phyloP scores from a whole-genome alignment of 2,329 filamentous ascomycete genomes.

The Penicillium sp. region DNA sequence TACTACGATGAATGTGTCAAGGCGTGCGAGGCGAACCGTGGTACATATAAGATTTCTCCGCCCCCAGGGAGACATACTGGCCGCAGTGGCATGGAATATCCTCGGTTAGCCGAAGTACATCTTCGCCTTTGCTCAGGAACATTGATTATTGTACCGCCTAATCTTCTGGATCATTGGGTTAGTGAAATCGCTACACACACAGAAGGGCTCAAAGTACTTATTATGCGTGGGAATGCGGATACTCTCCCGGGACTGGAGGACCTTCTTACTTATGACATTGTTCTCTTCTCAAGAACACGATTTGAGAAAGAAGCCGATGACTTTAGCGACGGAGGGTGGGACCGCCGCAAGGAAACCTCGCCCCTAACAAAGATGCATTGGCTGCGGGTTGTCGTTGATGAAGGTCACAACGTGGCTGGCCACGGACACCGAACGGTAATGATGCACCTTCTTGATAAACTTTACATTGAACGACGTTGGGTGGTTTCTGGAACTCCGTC shows the following conservation, averaged over 20 bases:
- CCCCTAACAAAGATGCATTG: constrained; percentile 76
- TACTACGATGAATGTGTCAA: constrained; percentile 61
- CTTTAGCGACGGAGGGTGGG: constrained; percentile 51
- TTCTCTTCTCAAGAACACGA: constrained; percentile 75
- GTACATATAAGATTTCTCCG: constrained; percentile 62
- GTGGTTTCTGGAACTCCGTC: constrained; percentile 90
- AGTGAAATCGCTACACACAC: constrained; percentile 82
- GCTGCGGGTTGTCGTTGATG: constrained; percentile 88
- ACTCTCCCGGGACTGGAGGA: constrained; percentile 62
- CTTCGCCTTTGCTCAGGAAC: constrained; percentile 72
- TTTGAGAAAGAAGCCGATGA: constrained; percentile 72
- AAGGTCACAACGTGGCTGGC: constrained; percentile 84
- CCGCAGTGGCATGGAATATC: constrained; percentile 48
- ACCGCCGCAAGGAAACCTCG: constrained; percentile 55
- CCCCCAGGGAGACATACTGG: constrained; percentile 47
- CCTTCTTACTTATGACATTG: constrained; percentile 72
- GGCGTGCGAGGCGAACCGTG: constrained; percentile 63
- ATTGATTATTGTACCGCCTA: constrained; percentile 79
- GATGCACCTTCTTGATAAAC: constrained; percentile 57
- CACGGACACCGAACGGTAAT: constrained; percentile 64
- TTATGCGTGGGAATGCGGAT: constrained; percentile 60
- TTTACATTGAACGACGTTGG: constrained; percentile 75
- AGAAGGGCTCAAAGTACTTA: constrained; percentile 65
- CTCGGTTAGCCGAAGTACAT: constrained; percentile 44
- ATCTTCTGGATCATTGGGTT: constrained; percentile 83